Evolutionary conservation across 2,329 filamentous ascomycete species (phyloP), one percentile per base, ranked within the genome.

Genomic region (Ophiostoma pallidulum): DNA sequence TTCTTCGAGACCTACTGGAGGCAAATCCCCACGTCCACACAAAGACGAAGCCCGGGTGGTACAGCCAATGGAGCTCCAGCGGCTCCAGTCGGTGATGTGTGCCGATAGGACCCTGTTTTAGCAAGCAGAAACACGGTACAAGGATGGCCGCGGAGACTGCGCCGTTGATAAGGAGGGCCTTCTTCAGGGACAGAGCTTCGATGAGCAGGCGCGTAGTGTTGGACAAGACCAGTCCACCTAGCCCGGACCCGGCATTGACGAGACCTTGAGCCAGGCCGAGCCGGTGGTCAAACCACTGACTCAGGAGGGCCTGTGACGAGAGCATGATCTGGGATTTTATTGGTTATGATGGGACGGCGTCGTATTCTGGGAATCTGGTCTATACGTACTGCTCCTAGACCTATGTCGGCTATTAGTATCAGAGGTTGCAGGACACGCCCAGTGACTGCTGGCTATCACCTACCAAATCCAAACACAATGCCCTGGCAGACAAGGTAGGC

Each of bases 121-220:
- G 28, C 4, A 50, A 24, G 19, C 22, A 50, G 10, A 50, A 14
- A 4, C 36, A 40, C 1, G 44, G 43, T 3, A 47, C 14, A 4
- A 50, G 43, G 18, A 50, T 10, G n/a, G 33, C 43, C 4, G 39
- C 48, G 2, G 48, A 42, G 4, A 46, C 33, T 12, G 33, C 44
- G 8, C 43, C 48, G 37, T 50, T 47, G 20, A 47, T 26, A 8
- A 50, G 13, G 14, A 50, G 44, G 1, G 48, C 28, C 16, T 28
- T 37, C 13, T 43, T 26, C 13, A 50, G n/a, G 2, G 43, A 43
- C 13, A 42, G 20, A 5, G 16, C 5, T 16, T 47, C 48, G 6
- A 50, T 43, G 10, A 50, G 43, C 8, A 50, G 19, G 4, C 48
- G 19, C 7, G 48, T 50, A 12, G 48, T 50, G 40, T 50, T 50